Evolutionary conservation across 352 stramenopile species (phyloP).

Genomic region (Globisporangium paroecandrum): DNA sequence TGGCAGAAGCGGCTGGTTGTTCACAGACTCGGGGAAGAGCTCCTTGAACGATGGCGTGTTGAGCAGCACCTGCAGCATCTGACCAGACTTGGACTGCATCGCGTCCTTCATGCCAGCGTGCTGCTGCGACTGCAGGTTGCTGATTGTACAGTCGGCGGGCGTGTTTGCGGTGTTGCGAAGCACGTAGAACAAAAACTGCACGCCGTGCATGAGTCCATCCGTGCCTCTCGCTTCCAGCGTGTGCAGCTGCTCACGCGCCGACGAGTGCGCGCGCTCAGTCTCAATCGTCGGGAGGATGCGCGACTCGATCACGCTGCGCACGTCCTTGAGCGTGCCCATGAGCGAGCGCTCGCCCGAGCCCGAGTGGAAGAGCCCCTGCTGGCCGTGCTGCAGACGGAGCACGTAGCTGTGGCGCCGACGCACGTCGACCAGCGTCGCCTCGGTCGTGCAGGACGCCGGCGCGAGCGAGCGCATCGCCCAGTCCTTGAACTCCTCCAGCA

Average conservation of each 20-base stretch:
- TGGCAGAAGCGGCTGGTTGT: conserved; percentile 25
- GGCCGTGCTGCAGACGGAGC: conserved; percentile 69
- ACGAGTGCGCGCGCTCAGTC: conserved; percentile 77
- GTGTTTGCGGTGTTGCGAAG: conserved; percentile 82
- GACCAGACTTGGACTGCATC: conserved; percentile 79
- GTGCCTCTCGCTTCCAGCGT: conserved; percentile 73
- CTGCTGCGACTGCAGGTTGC: conserved; percentile 75
- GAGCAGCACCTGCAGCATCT: conserved; percentile 81
- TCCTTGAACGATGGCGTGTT: conserved; percentile 82
- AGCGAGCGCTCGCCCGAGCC: conserved; percentile 72
- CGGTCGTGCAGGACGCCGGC: conserved; percentile 68
- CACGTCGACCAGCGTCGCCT: conserved; percentile 75
- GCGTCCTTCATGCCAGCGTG: conserved; percentile 83
- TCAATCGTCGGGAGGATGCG: conserved; percentile 77
- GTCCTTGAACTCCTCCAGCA: conserved; percentile 87
- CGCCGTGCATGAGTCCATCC: conserved; percentile 80
- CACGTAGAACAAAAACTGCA: conserved; percentile 87
- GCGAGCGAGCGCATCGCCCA: conserved; percentile 81
- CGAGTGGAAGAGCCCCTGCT: conserved; percentile 79
- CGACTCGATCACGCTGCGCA: conserved; percentile 75
- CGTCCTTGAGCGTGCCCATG: conserved; percentile 77
- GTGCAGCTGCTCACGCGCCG: conserved; percentile 74
- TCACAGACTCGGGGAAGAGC: conserved; percentile 50
- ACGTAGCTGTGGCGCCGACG: conserved; percentile 73
- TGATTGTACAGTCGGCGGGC: conserved; percentile 80